phyloP scores from a whole-genome alignment of 78 protist species.

The Neovahlkampfia damariscottae region DNA sequence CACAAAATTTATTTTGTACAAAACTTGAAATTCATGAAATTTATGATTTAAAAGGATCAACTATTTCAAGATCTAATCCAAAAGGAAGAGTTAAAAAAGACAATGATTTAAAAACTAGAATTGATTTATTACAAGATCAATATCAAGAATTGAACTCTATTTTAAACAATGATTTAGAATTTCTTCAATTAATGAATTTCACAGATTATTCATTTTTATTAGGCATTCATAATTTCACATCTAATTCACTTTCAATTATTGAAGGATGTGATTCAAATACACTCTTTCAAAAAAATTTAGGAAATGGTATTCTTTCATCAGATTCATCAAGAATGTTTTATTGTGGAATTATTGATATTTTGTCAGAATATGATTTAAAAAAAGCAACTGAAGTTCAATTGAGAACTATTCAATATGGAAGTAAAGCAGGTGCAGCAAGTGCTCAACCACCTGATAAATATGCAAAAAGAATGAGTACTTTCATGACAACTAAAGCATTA shows the following conservation, averaged over 20 bases:
- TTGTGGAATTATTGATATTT: conserved; percentile 15
- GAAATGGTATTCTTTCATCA: no score
- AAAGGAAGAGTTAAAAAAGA: background rate
- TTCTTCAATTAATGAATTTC: background rate
- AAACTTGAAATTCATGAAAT: background rate
- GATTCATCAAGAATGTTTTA: background rate
- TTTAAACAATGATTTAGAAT: conserved; percentile 1
- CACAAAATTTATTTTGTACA: conserved; percentile 20
- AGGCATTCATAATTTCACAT: conserved; percentile 40
- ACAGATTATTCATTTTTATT: conserved; percentile 41
- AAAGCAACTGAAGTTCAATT: background rate
- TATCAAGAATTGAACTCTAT: background rate
- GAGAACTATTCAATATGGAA: background rate
- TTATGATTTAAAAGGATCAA: conserved; percentile 21
- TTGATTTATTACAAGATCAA: background rate
- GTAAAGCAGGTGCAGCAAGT: conserved; percentile 1
- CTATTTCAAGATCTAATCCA: background rate
- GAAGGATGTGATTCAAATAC: no score
- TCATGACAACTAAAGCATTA: no score
- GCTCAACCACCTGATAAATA: conserved; percentile 25
- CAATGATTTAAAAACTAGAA: conserved; percentile 2
- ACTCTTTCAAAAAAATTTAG: no score
- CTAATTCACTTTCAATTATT: no score
- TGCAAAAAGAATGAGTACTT: background rate
- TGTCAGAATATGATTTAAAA: conserved; percentile 5